These are phyloP conservation scores for Geotrichum aggregatum DNA, from an alignment of 1,139 yeast genomes.

Conservation along the genomic window DNA sequence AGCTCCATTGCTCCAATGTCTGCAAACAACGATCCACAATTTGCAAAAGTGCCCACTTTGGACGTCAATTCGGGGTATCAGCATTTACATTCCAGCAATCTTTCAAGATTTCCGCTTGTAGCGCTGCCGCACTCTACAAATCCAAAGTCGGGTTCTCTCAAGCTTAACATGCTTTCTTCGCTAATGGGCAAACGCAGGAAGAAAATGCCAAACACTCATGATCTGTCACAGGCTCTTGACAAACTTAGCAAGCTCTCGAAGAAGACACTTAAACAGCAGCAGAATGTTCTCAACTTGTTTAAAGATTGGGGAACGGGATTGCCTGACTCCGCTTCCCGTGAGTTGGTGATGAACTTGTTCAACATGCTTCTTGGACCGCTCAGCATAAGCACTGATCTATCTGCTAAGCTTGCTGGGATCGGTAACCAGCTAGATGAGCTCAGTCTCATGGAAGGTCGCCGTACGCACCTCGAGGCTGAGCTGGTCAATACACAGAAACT, in stretches of 20 bases:
- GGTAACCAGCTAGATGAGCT: conserved; percentile 19
- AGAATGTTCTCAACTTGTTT: conserved; percentile 9
- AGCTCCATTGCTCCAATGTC: background rate
- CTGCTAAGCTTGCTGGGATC: conserved; percentile 11
- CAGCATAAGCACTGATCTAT: conserved; percentile 16
- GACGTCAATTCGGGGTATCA: background rate
- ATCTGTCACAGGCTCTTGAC: conserved; percentile 16
- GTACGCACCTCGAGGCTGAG: conserved; percentile 17
- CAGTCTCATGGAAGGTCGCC: conserved; percentile 17
- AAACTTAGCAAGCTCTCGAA: conserved; percentile 16
- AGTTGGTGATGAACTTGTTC: conserved; percentile 16
- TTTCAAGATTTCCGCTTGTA: conserved; percentile 8
- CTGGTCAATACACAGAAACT: conserved; percentile 21
- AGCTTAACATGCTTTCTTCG: conserved; percentile 8
- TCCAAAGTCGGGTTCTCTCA: conserved; percentile 5
- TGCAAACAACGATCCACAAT: background rate
- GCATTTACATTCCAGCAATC: conserved; percentile 10
- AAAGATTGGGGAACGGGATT: conserved; percentile 19
- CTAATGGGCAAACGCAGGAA: conserved; percentile 8
- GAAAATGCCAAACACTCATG: conserved; percentile 14
- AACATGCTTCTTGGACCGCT: conserved; percentile 18
- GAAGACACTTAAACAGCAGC: conserved; percentile 16
- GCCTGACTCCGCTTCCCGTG: conserved; percentile 21
- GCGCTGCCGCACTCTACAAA: conserved; percentile 4
- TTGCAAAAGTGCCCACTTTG: background rate